phyloP scores from a whole-genome alignment of 2,329 filamentous ascomycete species.

The Aspergillus novoparasiticus region DNA sequence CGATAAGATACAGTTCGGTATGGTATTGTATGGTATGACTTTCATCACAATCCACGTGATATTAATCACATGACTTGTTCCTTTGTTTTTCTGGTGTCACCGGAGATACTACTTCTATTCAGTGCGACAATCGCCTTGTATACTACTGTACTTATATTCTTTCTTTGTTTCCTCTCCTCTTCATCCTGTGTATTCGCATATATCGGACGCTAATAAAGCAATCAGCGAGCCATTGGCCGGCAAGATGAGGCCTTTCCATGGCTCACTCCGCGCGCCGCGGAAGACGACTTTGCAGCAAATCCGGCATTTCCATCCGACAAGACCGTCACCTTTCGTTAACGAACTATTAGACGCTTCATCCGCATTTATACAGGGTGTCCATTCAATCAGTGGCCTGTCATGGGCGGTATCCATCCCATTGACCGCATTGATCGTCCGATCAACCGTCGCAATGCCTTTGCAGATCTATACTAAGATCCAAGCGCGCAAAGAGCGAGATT shows the following conservation, averaged over 20 bases:
- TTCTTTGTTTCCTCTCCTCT: background rate
- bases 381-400: slow-evolving; percentile 51
- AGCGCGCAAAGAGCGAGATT: slow-evolving; percentile 43
- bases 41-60: background rate
- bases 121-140: background rate
- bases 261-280: slow-evolving; percentile 11
- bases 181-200: background rate
- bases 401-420: slow-evolving; percentile 60
- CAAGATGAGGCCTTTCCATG: slow-evolving; percentile 20
- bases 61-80: background rate
- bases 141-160: background rate
- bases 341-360: slow-evolving; percentile 48
- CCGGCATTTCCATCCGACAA: slow-evolving; percentile 56
- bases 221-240: background rate
- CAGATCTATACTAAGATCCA: slow-evolving; percentile 46
- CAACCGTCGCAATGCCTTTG: slow-evolving; percentile 50
- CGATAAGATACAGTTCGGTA: background rate
- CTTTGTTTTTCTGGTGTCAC: background rate
- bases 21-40: background rate
- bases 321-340: slow-evolving; percentile 45
- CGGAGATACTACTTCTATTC: background rate
- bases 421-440: slow-evolving; percentile 55
- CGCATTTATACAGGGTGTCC: slow-evolving; percentile 53
- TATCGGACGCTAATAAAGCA: background rate
- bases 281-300: slow-evolving; percentile 24